These are phyloP conservation scores for Nigrograna mackinnonii DNA, from an alignment of 2,329 filamentous ascomycete species.

Conservation along the genomic window DNA sequence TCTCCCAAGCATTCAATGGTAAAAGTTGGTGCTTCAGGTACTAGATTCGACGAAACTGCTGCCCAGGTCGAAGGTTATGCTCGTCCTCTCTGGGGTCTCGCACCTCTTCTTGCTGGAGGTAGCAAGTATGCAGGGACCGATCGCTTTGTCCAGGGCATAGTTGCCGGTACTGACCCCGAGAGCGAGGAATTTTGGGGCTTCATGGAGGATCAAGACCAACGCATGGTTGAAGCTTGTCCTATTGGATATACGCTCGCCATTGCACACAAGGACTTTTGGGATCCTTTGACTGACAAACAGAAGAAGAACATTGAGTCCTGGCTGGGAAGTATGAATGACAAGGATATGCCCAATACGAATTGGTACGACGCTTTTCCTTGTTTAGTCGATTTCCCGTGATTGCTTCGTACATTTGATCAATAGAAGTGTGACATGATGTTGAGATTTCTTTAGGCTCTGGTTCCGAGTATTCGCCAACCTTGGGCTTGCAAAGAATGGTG, in stretches of 20 bases:
- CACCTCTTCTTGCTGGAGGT: constrained; percentile 70
- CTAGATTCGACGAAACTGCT: constrained; percentile 76
- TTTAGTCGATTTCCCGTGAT: background rate
- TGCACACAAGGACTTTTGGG: constrained; percentile 66
- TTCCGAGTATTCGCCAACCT: constrained; percentile 85
- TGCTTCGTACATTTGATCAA: constrained; percentile 1
- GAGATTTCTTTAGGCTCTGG: constrained; percentile 67
- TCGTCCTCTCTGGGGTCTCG: constrained; percentile 75
- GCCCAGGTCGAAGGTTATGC: constrained; percentile 78
- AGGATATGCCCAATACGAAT: constrained; percentile 71
- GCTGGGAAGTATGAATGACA: constrained; percentile 79
- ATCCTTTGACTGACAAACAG: constrained; percentile 64
- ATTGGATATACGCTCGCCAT: constrained; percentile 76
- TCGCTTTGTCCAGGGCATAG: constrained; percentile 72
- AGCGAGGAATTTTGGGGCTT: constrained; percentile 76
- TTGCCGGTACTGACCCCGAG: constrained; percentile 71
- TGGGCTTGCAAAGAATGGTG: constrained; percentile 74
- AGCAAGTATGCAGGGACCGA: constrained; percentile 66
- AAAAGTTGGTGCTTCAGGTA: constrained; percentile 71
- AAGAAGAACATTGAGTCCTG: constrained; percentile 70
- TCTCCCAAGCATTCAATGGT: constrained; percentile 68
- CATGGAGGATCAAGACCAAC: constrained; percentile 75
- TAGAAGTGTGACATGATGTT: constrained; percentile 10
- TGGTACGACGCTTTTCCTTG: constrained; percentile 43
- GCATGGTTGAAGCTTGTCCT: constrained; percentile 85